These are phyloP conservation scores for Paraconiothyrium brasiliense DNA, from an alignment of 2,329 filamentous ascomycete genomes.

Conservation along the genomic window DNA sequence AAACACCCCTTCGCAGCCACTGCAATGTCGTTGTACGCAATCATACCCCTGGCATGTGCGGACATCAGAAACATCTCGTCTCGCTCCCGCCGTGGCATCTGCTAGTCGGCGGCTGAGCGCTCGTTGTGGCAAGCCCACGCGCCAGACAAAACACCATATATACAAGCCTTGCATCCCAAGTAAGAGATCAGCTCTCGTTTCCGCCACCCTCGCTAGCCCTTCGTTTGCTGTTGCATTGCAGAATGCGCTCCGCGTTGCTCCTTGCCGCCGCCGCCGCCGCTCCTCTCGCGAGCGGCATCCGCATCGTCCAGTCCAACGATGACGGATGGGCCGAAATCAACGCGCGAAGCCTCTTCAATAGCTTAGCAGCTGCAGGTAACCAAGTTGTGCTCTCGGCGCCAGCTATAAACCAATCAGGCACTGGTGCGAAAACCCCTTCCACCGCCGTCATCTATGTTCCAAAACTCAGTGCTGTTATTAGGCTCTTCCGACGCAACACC, in stretches of 20 bases:
- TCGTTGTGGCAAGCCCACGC: constrained; percentile 4
- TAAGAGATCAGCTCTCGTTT: neutral
- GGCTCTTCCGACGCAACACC: constrained; percentile 64
- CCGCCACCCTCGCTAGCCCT: constrained; percentile 13
- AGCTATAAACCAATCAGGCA: constrained; percentile 72
- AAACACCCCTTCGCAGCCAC: constrained; percentile 26
- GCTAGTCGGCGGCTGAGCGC: neutral
- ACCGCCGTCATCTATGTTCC: neutral
- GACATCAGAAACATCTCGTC: constrained; percentile 29
- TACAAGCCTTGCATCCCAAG: neutral
- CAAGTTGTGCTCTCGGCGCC: constrained; percentile 72
- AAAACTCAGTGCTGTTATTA: constrained; percentile 39
- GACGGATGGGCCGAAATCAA: constrained; percentile 79
- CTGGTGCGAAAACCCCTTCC: constrained; percentile 52
- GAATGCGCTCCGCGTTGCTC: constrained; percentile 38
- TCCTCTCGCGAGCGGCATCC: constrained; percentile 40
- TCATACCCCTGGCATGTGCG: constrained; percentile 27
- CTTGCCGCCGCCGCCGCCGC: constrained; percentile 34
- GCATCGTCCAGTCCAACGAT: constrained; percentile 70
- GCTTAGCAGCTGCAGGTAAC: constrained; percentile 65
- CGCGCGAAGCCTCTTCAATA: constrained; percentile 67
- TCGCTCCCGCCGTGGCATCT: constrained; percentile 15
- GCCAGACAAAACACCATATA: neutral
- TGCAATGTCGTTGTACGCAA: constrained; percentile 39
- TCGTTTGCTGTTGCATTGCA: constrained; percentile 47